These are phyloP conservation scores for Davidsoniella virescens DNA, from an alignment of 2,329 filamentous ascomycete species.

Conservation along the genomic window DNA sequence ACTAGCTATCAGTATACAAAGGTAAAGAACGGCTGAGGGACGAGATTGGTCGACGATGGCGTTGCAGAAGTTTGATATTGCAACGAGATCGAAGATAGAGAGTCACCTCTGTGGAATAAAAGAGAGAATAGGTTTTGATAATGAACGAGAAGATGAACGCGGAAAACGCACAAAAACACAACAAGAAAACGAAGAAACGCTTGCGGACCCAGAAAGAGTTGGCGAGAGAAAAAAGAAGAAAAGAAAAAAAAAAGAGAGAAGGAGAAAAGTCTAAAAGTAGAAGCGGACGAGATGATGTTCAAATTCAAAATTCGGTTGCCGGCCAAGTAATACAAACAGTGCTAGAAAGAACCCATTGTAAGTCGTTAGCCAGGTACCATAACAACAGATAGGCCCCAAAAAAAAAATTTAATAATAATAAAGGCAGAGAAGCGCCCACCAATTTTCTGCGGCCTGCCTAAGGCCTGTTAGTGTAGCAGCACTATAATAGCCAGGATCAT, in stretches of 20 bases:
- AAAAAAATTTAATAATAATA: not conserved
- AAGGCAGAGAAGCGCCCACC: not conserved
- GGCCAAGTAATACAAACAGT: not conserved
- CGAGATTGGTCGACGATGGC: no score
- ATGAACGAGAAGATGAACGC: no score
- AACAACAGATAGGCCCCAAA: not conserved
- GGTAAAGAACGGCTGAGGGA: no score
- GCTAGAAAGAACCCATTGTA: not conserved
- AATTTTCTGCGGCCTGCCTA: no score
- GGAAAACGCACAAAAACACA: not conserved
- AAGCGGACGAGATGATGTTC: not conserved
- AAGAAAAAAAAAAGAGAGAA: not conserved
- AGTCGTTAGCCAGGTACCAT: not conserved
- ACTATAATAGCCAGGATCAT: not conserved
- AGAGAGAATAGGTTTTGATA: no score
- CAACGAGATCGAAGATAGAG: no score
- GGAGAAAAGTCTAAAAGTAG: slow-evolving; percentile 1
- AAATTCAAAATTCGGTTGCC: no score
- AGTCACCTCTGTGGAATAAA: no score
- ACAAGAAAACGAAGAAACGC: slow-evolving; percentile 5
- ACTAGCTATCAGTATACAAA: no score
- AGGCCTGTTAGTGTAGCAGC: no score
- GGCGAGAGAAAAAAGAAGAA: slow-evolving; percentile 1
- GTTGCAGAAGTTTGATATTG: no score
- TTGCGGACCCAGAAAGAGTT: slow-evolving; percentile 8